Conservation (phyloP, 768 basidiomycete genomes). For the Tulasnella sp. region DNA sequence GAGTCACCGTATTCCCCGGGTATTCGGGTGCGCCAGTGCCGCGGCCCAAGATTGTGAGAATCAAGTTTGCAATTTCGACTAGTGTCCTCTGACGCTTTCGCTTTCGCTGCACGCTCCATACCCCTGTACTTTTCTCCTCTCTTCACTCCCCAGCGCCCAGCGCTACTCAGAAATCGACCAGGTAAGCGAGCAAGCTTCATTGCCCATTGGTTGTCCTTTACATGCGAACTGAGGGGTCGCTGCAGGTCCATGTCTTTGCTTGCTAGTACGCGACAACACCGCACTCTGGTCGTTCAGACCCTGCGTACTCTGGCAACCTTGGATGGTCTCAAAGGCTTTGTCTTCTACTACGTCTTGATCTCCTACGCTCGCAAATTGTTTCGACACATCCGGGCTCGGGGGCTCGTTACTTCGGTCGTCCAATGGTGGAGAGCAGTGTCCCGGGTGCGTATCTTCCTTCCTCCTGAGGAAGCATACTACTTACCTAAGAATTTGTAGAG, state of each 20-base stretch:
- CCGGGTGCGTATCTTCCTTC: conserved; percentile 43
- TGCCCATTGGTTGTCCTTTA: neutral
- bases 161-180: neutral
- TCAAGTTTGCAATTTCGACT: conserved; percentile 12
- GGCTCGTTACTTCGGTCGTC: conserved; percentile 46
- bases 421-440: conserved; percentile 55
- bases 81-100: neutral
- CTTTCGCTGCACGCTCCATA: neutral
- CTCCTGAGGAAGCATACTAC: neutral
- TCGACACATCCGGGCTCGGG: conserved; percentile 63
- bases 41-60: neutral
- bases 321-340: conserved; percentile 52
- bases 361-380: conserved; percentile 52
- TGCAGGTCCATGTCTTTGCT: conserved; percentile 8
- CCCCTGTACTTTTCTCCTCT: conserved; percentile 14
- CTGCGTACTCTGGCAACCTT: conserved; percentile 27
- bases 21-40: neutral
- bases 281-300: conserved; percentile 10
- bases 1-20: conserved; percentile 16
- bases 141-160: neutral
- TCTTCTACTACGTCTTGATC: conserved; percentile 59
- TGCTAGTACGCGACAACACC: conserved; percentile 1
- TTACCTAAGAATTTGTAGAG: conserved; percentile 40
- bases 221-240: neutral
- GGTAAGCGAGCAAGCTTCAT: neutral